Base-by-base conservation (phyloP, 225 moss, liverwort and hornwort species). In the Pseudisothecium myosuroides region DNA sequence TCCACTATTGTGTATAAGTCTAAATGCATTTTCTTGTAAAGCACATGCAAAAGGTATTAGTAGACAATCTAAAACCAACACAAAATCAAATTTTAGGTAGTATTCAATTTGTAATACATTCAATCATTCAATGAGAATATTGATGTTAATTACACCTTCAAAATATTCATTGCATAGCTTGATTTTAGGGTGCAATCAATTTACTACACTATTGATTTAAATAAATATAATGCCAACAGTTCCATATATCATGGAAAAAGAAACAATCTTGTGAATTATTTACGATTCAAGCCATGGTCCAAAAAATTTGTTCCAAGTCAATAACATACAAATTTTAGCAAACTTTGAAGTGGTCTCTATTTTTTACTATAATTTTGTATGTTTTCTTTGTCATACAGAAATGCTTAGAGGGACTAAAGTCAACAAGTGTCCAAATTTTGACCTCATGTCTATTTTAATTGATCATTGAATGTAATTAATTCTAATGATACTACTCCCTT, bases 241-340 rank as follows among this genome's bases (percentile, higher is more conserved):
- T 54, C 2, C 5, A 77, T 54, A 4, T 10, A 24, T 55, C 1
- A 37, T 10, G 0, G 0, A 9, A 24, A 24, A 73, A 29, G 10
- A 27, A 23, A 2, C 31, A 36, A 9, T 15, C 2, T 10, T 14
- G 7, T 37, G 2, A 77, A 37, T 24, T 24, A 37, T 37, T 24
- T 77, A 7, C 4, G 0, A 75, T 50, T 32, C 20, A 5, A 20
- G 1, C 7, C 15, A 37, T 37, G 6, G 24, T 37, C 0, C 9
- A 37, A 23, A 6, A 54, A 14, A 14, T 36, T 14, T 54, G 0
- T 52, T 76, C 0, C 3, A 36, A 77, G 23, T 37, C 15, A 77
- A 6, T 37, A 36, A 24, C 2, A 0, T 23, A 9, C 9, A 24
- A 77, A 77, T 37, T 54, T 37, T 0, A 54, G 0, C 3, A 3